phyloP scores from a whole-genome alignment of 1,284 basidiomycete species.

The Irpex rosettiformis region DNA sequence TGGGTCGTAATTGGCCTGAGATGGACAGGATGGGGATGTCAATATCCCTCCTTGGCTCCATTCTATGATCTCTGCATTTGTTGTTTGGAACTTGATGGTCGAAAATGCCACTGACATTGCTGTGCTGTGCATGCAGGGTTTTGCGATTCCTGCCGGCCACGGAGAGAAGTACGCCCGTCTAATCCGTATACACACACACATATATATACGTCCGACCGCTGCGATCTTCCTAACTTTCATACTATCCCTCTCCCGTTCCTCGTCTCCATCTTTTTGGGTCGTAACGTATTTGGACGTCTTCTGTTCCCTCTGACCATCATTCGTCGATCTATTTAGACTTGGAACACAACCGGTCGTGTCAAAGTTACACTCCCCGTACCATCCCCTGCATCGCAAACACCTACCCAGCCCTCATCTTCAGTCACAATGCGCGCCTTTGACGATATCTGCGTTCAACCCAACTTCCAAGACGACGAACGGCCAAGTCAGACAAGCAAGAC shows the following conservation, averaged over 20 bases:
- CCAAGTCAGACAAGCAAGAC: background rate
- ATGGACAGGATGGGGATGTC: no score
- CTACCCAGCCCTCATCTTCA: background rate
- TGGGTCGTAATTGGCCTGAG: background rate
- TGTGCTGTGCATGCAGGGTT: background rate
- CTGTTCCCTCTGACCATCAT: background rate
- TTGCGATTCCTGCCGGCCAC: background rate
- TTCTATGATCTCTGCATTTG: no score
- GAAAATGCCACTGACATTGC: background rate
- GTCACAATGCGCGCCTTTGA: conserved; percentile 2
- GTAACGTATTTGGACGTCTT: background rate
- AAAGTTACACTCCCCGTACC: background rate
- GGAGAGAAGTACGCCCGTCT: background rate
- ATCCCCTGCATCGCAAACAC: background rate
- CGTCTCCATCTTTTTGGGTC: background rate
- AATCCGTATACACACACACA: background rate
- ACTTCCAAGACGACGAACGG: background rate
- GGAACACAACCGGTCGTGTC: no score
- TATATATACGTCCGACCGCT: background rate
- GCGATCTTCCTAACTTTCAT: no score
- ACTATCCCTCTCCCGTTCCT: background rate
- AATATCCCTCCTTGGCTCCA: background rate
- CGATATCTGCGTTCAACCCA: background rate
- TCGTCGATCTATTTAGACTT: background rate
- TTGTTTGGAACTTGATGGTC: background rate